Evolutionary conservation across 2,329 filamentous ascomycete genomes (phyloP), one percentile per base, ranked within the genome.

Genomic region (Magnaporthiopsis incrustans): DNA sequence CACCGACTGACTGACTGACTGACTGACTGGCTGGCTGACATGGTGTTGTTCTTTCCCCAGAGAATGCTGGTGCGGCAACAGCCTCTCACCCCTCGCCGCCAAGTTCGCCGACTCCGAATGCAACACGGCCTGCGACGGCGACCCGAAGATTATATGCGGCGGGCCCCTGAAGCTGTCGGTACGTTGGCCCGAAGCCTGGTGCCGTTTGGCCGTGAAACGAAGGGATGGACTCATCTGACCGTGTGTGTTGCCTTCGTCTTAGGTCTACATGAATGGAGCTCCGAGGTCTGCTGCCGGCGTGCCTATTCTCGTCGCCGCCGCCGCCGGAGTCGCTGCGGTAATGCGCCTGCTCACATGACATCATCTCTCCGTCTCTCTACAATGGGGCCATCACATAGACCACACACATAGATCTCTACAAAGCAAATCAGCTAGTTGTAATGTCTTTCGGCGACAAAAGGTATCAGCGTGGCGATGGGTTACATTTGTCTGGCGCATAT

Each of bases 51-150:
- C 25, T 44, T 35, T 8, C 32, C 12, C 35, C 35, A 83, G 82
- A 64, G 84, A 87, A 74, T 88, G 85, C 77, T 87, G 83, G 79
- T 88, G 85, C 72, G 77, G 81, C 27, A 75, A 79, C 25, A 74
- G 75, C 60, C 69, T 87, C n/a, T 78, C 78, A 11, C 71, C 73
- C 11, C 76, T 84, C 30, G 78, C 82, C 22, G 71, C 69, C 12
- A 77, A 78, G 66, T 71, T 85, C 12, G 69, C 76, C 35, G 83
- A 85, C 27, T 68, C 67, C 25, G 73, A 74, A 2, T 88, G 85
- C 72, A 73, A 80, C 64, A 76, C 80, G 38, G 73, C 81, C 0
- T 88, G 85, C 67, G 78, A 81, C 59, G 85, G 84, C 2, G 80
- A 85, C 70, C 72, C 73, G 22, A 76, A 73, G 1, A 77, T 82